Base-by-base conservation (phyloP, 129 eudicot genomes). In the Escallonia herrerae region DNA sequence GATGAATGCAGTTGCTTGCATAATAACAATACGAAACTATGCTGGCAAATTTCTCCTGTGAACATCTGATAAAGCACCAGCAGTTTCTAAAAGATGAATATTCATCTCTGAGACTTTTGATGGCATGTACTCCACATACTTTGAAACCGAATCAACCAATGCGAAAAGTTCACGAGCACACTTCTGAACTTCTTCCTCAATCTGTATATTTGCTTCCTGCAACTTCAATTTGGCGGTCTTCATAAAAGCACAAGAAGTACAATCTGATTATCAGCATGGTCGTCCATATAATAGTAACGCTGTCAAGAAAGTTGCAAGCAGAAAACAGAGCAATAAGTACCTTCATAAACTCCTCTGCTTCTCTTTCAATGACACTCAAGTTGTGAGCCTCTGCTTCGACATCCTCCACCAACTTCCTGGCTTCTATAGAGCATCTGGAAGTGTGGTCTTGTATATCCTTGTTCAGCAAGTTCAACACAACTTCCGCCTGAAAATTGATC, bases 121-220 rank as follows among this genome's bases (percentile, higher is more conserved):
- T 15, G 72, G 71, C 71, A 76, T 58, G 46, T 71, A 62, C 75
- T 87, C 97, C 54, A 87, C 87, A 73, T 73, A 76, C 69, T 80
- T 76, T 22, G 95, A 80, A 45, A 91, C 87, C 2, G 90, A 84
- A 72, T 91, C 95, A 8, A 91, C 72, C 81, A 80, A 57, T 8
- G 70, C 81, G 56, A 84, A 80, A n/a, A 91, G 79, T 74, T 91
- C 90, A 39, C 51, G 70, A 47, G 83, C 90, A 56, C 94, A 91
- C 71, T 67, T 41, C 60, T 78, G 72, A 9, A 78, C 77, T 62
- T 84, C 86, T 71, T 79, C 81, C 56, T 93, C 87, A 33, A 70
- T 52, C 76, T 58, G 78, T 49, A 2, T 39, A 3, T 15, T 71
- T 61, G 78, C 63, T 74, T 83, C 93, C 70, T 86, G 81, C 71